Evolutionary conservation across 768 basidiomycete species (phyloP), one percentile per base, ranked within the genome.

Genomic region (Calocybe indica): DNA sequence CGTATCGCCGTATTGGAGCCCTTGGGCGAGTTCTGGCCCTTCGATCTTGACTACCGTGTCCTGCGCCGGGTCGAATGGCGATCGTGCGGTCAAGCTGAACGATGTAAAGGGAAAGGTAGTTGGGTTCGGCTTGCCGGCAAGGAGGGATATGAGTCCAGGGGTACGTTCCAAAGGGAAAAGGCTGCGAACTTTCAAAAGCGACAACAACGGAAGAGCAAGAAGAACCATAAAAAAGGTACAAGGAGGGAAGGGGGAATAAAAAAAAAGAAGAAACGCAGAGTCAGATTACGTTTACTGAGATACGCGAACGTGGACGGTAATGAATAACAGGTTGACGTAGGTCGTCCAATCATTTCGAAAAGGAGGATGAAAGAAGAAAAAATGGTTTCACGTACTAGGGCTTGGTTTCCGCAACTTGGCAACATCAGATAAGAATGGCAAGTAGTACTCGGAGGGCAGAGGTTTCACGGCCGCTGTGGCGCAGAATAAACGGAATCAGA

Each of bases 61-160:
- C 45, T 72, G 61, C 13, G 57, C 52, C 8, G 70, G 67, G 47
- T 77, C 66, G 15, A 60, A 62, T 2, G 78, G 78, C 8, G 79
- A 76, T 13, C 73, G 68, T 3, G 81, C 73, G 1, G 72, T 78
- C 63, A 89, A 81, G 47, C 76, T 82, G 55, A 98, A 69, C 0
- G 85, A 82, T 2, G 83, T 82, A 69, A 98, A 89, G 1, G 95
- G 95, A 69, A 97, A 98, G 13, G 90, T 87, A n/a, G 75, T 70
- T 6, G 83, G 75, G 58, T 95, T 94, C 5, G 95, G 95, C 64
- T 94, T 92, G 28, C 95, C 95, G 0, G 92, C 93, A 6, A 94
- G 78, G 31, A 93, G 63, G 3, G 86, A 89, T 47, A 93, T 82
- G 34, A 90, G 61, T 0, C 88, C 88, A 0, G 92, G 91, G 0